Conservation (phyloP, 768 basidiomycete species). For the Erythrobasidium yunnanense region DNA sequence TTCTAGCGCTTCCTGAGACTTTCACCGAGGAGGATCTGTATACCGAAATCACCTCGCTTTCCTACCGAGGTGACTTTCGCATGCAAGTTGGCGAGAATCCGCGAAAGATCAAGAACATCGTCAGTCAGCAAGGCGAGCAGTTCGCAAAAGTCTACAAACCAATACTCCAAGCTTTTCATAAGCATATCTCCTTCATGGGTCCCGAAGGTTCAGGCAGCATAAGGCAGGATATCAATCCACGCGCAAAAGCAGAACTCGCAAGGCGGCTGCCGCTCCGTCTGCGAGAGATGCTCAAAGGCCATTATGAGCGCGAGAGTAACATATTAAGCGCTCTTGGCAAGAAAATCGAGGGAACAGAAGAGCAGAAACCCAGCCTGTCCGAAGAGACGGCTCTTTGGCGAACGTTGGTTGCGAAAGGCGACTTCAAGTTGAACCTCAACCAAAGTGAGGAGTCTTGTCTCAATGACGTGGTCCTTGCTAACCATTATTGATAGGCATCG, state of each 20-base stretch:
- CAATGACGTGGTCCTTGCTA: not conserved
- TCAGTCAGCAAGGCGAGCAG: conserved; percentile 64
- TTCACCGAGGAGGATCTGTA: conserved; percentile 78
- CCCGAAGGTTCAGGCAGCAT: conserved; percentile 22
- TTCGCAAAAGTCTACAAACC: conserved; percentile 77
- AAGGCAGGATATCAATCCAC: conserved; percentile 59
- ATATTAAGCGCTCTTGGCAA: conserved; percentile 22
- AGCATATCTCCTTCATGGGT: conserved; percentile 34
- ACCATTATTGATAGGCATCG: conserved; percentile 28
- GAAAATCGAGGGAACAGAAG: not conserved
- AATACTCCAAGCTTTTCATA: conserved; percentile 35
- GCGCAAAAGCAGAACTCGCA: conserved; percentile 61
- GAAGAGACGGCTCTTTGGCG: conserved; percentile 32
- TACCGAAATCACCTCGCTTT: conserved; percentile 70
- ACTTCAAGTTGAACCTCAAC: conserved; percentile 29
- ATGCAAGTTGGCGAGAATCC: conserved; percentile 87
- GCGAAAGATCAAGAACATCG: conserved; percentile 86
- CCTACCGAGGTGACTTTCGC: conserved; percentile 78
- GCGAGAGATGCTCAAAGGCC: conserved; percentile 31
- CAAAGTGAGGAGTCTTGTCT: conserved; percentile 29
- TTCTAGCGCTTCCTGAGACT: conserved; percentile 67
- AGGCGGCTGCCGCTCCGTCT: conserved; percentile 39
- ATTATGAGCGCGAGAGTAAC: conserved; percentile 36
- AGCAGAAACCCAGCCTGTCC: conserved; percentile 2
- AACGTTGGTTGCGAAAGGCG: conserved; percentile 29